Evolutionary conservation across 2,329 filamentous ascomycete genomes (phyloP), one percentile per base, ranked within the genome.

Genomic region (Fusarium napiforme): DNA sequence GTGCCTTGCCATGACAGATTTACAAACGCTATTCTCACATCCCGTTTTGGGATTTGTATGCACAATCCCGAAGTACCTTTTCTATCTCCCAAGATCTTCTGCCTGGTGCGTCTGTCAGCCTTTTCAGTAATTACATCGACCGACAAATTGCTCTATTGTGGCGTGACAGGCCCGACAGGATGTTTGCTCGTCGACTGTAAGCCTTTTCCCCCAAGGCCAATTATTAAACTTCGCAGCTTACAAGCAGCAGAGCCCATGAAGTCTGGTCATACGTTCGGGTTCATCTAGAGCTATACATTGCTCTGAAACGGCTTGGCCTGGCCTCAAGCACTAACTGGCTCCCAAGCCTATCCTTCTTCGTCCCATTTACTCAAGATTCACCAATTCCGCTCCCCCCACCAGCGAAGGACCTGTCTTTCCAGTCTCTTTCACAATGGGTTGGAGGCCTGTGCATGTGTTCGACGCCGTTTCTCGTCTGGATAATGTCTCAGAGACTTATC

Each of bases 351-450:
- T 81, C 78, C 9, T 91, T 86, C 77, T 90, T 90, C 72, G 75
- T 90, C 23, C 88, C 89, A 1, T 90, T 89, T 53, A 85, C 86
- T 18, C 75, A 81, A 12, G 79, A 83, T 18, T 90, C 88, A 0
- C 87, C 87, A 2, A 85, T 89, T 34, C 78, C 82, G 3, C 78
- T 85, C 1, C 87, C 87, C 4, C 84, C 85, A 5, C 79, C 83
- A 0, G 82, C 83, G 0, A 69, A 80, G 8, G 82, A 83, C 6
- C 77, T 87, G 23, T 83, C 79, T 15, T 61, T 78, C 7, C 69
- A 79, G 9, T 84, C 84, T 19, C 47, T 89, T 9, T 62, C 82
- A 5, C 72, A 77, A 30, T 90, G 88, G 86, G 23, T 82, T 1
- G 84, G 84, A 7, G 79, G 81, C 2, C 71, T 84, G 9, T 80